Percentiles rank a stretch among this genome's conserved stretches.
These are phyloP conservation scores for Fusarium ambrosium DNA, from an alignment of 2,329 filamentous ascomycete species.

Conservation along the genomic window DNA sequence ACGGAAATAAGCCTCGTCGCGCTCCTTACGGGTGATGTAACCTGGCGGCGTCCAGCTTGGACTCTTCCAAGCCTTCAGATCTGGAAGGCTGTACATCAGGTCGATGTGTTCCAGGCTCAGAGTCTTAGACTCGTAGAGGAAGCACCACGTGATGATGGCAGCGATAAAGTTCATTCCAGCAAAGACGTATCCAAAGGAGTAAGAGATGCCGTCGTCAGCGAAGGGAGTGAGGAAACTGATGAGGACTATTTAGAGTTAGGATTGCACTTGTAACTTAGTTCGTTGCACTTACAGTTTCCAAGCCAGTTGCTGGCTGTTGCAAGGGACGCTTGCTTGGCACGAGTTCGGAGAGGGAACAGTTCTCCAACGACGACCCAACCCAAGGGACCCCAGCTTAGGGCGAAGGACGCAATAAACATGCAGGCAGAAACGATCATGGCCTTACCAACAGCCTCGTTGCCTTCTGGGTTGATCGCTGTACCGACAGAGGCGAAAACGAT, in stretches of 20 bases:
- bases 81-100: slow-evolving; percentile 72
- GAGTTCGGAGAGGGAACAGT: slow-evolving; percentile 71
- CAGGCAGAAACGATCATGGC: slow-evolving; percentile 79
- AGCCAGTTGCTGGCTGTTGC: slow-evolving; percentile 67
- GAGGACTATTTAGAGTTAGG: slow-evolving; percentile 58
- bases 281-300: slow-evolving; percentile 63
- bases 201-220: slow-evolving; percentile 71
- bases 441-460: slow-evolving; percentile 65
- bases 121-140: slow-evolving; percentile 74
- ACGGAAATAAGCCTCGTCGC: slow-evolving; percentile 46
- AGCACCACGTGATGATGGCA: slow-evolving; percentile 74
- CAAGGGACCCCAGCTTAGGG: slow-evolving; percentile 76
- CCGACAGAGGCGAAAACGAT: slow-evolving; percentile 73
- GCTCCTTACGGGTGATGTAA: slow-evolving; percentile 54
- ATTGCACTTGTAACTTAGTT: neutral
- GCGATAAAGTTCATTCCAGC: slow-evolving; percentile 71
- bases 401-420: slow-evolving; percentile 80
- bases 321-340: slow-evolving; percentile 65
- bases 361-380: slow-evolving; percentile 77
- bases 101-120: slow-evolving; percentile 78
- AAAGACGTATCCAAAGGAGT: slow-evolving; percentile 75
- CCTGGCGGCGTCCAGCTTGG: slow-evolving; percentile 62
- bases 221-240: slow-evolving; percentile 77
- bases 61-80: slow-evolving; percentile 71
- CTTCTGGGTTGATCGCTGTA: slow-evolving; percentile 57